phyloP scores from a whole-genome alignment of 176 grass and related monocot species.

The Juncus inflexus region DNA sequence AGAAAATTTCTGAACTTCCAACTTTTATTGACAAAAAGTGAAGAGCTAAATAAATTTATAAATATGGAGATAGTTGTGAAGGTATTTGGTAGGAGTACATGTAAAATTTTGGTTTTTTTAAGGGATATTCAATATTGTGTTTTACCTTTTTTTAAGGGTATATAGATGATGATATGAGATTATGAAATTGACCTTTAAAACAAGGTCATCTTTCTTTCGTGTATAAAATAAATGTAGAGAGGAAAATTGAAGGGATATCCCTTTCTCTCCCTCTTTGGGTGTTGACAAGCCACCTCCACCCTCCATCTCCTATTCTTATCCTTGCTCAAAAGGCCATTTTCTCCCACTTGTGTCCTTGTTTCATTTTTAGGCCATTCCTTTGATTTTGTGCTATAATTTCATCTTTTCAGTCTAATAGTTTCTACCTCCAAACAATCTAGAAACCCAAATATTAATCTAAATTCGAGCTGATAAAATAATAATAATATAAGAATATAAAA shows the following conservation, averaged over 20 bases:
- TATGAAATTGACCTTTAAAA: no score
- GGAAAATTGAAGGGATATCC: slow-evolving; percentile 37
- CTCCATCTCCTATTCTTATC: slow-evolving; percentile 33
- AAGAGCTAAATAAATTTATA: no score
- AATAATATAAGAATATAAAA: no score
- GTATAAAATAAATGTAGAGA: slow-evolving; percentile 38
- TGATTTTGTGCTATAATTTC: slow-evolving; percentile 10
- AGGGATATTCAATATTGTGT: no score
- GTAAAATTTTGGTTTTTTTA: no score
- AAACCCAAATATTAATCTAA: background rate
- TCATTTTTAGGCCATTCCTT: slow-evolving; percentile 7
- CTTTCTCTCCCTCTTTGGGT: slow-evolving; percentile 31
- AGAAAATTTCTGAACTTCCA: no score
- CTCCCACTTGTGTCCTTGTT: slow-evolving; percentile 15
- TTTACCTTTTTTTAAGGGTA: no score
- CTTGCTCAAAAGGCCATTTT: slow-evolving; percentile 17
- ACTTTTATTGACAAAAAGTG: no score
- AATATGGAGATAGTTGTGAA: no score
- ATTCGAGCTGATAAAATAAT: background rate
- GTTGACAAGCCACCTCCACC: slow-evolving; percentile 44
- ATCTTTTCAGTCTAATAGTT: background rate
- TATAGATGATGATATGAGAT: no score
- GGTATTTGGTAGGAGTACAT: no score
- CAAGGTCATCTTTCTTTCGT: slow-evolving; percentile 11
- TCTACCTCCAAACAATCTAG: background rate